Conservation (phyloP, 306 rosid species). For the Dalbergia cultrata region DNA sequence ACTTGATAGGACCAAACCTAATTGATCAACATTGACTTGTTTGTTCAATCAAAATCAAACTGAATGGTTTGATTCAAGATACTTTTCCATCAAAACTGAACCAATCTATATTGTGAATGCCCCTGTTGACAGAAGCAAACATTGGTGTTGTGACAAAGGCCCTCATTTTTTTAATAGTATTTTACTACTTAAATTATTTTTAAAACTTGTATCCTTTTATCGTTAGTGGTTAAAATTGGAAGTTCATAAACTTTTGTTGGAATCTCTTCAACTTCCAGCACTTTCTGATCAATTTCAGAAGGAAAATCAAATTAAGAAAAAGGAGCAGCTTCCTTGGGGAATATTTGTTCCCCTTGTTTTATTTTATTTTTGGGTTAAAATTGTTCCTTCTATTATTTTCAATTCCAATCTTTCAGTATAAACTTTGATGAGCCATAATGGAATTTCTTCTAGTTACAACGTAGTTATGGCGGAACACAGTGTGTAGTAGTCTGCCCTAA, state of each 20-base stretch:
- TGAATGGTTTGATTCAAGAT: background rate
- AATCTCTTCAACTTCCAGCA: background rate
- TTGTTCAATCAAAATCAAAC: background rate
- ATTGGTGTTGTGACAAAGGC: too few relatives aligned
- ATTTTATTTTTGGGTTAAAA: conserved; percentile 14
- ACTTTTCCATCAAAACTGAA: background rate
- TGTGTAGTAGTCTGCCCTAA: too few relatives aligned
- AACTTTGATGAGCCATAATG: background rate
- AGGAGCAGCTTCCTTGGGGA: background rate
- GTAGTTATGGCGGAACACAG: too few relatives aligned
- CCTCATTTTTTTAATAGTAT: too few relatives aligned
- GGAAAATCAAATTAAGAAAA: conserved; percentile 9
- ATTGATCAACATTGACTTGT: background rate
- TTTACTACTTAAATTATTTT: too few relatives aligned
- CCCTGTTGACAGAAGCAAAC: too few relatives aligned
- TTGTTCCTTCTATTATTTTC: background rate
- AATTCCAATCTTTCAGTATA: background rate
- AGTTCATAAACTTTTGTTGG: background rate
- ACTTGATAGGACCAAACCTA: background rate
- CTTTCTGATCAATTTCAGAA: background rate
- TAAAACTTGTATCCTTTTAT: background rate
- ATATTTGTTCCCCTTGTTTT: background rate
- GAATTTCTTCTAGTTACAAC: background rate
- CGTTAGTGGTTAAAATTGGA: background rate
- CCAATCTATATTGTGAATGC: too few relatives aligned